Base-by-base conservation (phyloP, 768 basidiomycete genomes). In the Phanerochaete sordida region DNA sequence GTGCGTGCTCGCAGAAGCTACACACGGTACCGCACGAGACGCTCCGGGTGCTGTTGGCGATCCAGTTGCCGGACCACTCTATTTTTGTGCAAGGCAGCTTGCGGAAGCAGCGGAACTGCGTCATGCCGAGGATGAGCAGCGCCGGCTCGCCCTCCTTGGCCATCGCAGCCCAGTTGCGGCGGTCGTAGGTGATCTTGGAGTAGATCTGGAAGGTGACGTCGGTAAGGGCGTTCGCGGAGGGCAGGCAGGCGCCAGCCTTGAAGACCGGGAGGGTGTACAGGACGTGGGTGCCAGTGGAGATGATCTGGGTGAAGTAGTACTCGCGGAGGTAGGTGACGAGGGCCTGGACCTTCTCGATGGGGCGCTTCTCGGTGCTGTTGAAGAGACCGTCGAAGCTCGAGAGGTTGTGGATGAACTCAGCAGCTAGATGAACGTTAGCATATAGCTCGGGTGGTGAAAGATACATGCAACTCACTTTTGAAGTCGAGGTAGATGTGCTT, bases 71-170 rank as follows among this genome's bases (percentile, higher is more conserved):
- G 43, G 66, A 66, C 60, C 56, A 66, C 37, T 63, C 66, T 56
- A 69, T 64, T 31, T 51, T 63, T 23, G 15, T 35, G 23, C 63
- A 39, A 24, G 65, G 63, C 16, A 66, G 60, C 33, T 55, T 26
- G 43, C 67, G 64, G n/a, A n/a, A n/a, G n/a, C n/a, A n/a, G n/a
- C n/a, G n/a, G 52, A 49, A 61, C 19, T 63, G 59, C 12, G 64
- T 65, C 62, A 68, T 68, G 27, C 71, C 71, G 27, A 72, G 44
- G 23, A 72, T 58, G 57, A 69, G 57, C 47, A 72, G 57, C 48
- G 66, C 59, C 12, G 65, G 67, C 61, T 68, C 66, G 35, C 57
- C 49, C 26, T 56, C 58, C 15, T 60, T 47, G 5, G 61, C 44
- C 33, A 62, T 53, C 15, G 64, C 59, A 7, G 59, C 57, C 60